phyloP scores from a whole-genome alignment of 495 filamentous ascomycete genomes.

The Lindgomyces ingoldianus region DNA sequence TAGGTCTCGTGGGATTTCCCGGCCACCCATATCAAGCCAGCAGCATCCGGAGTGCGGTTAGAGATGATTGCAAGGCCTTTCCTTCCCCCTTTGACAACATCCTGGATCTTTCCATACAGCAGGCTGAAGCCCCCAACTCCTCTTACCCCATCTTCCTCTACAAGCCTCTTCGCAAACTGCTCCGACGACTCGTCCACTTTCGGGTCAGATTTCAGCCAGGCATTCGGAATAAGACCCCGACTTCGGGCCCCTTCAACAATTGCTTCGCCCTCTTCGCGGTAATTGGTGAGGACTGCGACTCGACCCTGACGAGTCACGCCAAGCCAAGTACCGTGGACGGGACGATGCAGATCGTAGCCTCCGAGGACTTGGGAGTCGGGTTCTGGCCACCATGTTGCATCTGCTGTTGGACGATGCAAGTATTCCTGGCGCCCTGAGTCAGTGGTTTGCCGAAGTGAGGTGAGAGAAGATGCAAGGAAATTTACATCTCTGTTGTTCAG shows the following conservation, averaged over 20 bases:
- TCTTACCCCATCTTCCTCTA: slow-evolving; percentile 65
- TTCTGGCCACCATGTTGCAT: slow-evolving; percentile 77
- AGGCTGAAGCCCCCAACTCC: slow-evolving; percentile 90
- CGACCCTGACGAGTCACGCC: slow-evolving; percentile 83
- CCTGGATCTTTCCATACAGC: slow-evolving; percentile 76
- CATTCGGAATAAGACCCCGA: slow-evolving; percentile 81
- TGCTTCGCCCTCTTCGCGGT: slow-evolving; percentile 66
- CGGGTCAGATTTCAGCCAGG: slow-evolving; percentile 65
- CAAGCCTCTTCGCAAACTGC: slow-evolving; percentile 68
- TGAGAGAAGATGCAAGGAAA: slow-evolving; percentile 1
- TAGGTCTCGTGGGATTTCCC: slow-evolving; percentile 62
- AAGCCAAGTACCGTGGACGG: slow-evolving; percentile 85
- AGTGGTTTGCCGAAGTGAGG: neutral
- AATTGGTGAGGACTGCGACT: slow-evolving; percentile 92
- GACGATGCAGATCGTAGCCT: slow-evolving; percentile 66
- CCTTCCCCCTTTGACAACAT: slow-evolving; percentile 43
- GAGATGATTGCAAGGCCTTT: slow-evolving; percentile 74
- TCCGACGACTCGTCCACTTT: slow-evolving; percentile 50
- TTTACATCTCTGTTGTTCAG: slow-evolving; percentile 89
- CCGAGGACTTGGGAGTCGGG: slow-evolving; percentile 64
- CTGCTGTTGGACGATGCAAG: slow-evolving; percentile 81
- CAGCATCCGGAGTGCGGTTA: slow-evolving; percentile 71
- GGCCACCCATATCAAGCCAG: slow-evolving; percentile 70
- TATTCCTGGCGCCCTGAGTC: slow-evolving; percentile 59
- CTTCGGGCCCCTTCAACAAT: slow-evolving; percentile 63